Percentiles rank a stretch among this genome's conserved stretches.
Evolutionary conservation across 2,329 filamentous ascomycete species (phyloP).

Genomic region (Phoma sp.): DNA sequence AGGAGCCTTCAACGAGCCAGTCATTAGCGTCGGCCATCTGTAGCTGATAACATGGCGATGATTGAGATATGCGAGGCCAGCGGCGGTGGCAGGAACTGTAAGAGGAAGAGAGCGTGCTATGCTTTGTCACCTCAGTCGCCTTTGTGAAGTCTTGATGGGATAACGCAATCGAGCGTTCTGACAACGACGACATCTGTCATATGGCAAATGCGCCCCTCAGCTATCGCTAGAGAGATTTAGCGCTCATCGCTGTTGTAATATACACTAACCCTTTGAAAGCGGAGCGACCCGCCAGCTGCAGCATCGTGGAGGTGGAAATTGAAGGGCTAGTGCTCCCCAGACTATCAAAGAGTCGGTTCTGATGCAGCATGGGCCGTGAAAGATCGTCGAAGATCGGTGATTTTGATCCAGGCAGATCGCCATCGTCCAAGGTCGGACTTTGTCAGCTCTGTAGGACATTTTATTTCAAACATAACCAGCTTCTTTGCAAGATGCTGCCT

Average conservation of each 20-base stretch:
- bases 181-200: slow-evolving; percentile 1
- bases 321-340: slow-evolving; percentile 19
- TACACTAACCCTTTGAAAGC: slow-evolving; percentile 32
- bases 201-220: slow-evolving; percentile 28
- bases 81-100: no score
- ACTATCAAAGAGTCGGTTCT: slow-evolving; percentile 4
- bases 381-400: no score
- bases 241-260: slow-evolving; percentile 29
- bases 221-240: slow-evolving; percentile 28
- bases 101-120: no score
- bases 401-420: slow-evolving; percentile 29
- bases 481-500: not conserved
- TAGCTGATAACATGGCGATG: no score
- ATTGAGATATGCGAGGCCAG: no score
- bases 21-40: no score
- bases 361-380: not conserved
- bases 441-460: not conserved
- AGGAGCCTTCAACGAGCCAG: no score
- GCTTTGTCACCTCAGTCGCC: no score
- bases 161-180: no score
- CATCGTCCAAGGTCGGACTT: slow-evolving; percentile 19
- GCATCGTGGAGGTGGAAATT: slow-evolving; percentile 27
- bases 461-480: not conserved
- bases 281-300: slow-evolving; percentile 40
- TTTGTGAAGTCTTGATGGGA: no score